These are phyloP conservation scores for Fusarium nurragi DNA, from an alignment of 2,329 filamentous ascomycete genomes.

Conservation along the genomic window DNA sequence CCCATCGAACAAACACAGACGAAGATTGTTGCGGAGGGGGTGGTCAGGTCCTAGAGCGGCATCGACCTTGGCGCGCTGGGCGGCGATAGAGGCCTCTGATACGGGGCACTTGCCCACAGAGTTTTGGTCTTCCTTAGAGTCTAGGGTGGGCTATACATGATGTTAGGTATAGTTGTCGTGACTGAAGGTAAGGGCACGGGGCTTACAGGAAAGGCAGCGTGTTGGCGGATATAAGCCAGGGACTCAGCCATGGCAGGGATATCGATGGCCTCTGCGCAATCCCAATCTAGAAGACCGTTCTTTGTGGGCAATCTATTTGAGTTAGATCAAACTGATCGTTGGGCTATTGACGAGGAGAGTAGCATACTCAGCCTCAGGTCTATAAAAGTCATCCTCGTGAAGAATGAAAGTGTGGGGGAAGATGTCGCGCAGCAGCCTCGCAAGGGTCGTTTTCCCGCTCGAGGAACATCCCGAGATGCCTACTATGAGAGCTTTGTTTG, in stretches of 20 bases:
- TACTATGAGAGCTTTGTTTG: slow-evolving; percentile 69
- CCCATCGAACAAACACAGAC: slow-evolving; percentile 82
- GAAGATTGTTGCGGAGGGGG: slow-evolving; percentile 49
- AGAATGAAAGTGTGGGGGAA: slow-evolving; percentile 83
- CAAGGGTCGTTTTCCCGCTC: slow-evolving; percentile 93
- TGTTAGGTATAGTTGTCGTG: not conserved
- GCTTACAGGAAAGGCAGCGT: slow-evolving; percentile 72
- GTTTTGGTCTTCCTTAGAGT: slow-evolving; percentile 67
- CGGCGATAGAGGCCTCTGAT: slow-evolving; percentile 56
- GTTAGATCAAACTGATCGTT: not conserved
- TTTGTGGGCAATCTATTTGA: slow-evolving; percentile 59
- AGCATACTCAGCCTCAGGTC: slow-evolving; percentile 74
- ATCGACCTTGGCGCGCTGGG: slow-evolving; percentile 59
- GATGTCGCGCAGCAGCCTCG: slow-evolving; percentile 82
- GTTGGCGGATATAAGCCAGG: slow-evolving; percentile 73
- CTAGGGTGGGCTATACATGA: slow-evolving; percentile 42
- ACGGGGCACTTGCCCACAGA: slow-evolving; percentile 66
- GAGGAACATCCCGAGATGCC: slow-evolving; percentile 91
- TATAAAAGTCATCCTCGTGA: slow-evolving; percentile 97
- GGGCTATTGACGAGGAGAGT: accelerated
- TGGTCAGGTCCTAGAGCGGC: slow-evolving; percentile 57
- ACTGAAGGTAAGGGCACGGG: not conserved
- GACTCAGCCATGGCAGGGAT: slow-evolving; percentile 73
- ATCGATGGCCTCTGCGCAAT: slow-evolving; percentile 83
- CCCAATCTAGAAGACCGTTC: slow-evolving; percentile 83